phyloP scores from a whole-genome alignment of 2,329 filamentous ascomycete genomes.

The Phyllosticta citribraziliensis region DNA sequence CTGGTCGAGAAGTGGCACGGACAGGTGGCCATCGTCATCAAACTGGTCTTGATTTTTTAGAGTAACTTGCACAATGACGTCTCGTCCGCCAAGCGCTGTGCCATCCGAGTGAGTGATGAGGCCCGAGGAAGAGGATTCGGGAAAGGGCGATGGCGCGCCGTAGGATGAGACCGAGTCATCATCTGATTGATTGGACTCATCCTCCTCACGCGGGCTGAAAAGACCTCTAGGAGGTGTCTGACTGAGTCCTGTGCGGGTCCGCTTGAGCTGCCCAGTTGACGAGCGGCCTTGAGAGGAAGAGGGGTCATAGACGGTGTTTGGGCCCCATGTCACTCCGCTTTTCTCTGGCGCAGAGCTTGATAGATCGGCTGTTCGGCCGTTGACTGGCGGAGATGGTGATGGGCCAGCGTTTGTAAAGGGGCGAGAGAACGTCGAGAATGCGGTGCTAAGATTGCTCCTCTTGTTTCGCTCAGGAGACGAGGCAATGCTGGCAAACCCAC shows the following conservation, averaged over 20 bases:
- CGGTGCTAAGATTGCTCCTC: slow-evolving; percentile 28
- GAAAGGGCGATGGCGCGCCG: neutral
- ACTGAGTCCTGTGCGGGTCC: neutral
- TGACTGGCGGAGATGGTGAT: slow-evolving; percentile 29
- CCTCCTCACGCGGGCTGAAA: neutral
- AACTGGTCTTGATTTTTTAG: slow-evolving; percentile 50
- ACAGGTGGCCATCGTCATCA: slow-evolving; percentile 39
- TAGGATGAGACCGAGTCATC: slow-evolving; percentile 1
- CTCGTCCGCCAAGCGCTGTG: neutral
- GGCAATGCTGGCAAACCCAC: slow-evolving; percentile 32
- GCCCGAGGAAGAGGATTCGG: slow-evolving; percentile 3
- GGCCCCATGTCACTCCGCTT: slow-evolving; percentile 38
- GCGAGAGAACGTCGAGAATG: slow-evolving; percentile 30
- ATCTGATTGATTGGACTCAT: neutral
- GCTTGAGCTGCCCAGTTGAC: neutral
- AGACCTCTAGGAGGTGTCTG: neutral
- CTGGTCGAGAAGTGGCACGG: slow-evolving; percentile 40
- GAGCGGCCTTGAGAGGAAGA: slow-evolving; percentile 2
- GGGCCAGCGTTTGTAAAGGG: slow-evolving; percentile 29
- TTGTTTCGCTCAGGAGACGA: slow-evolving; percentile 30
- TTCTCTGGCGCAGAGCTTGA: slow-evolving; percentile 31
- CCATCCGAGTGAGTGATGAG: neutral
- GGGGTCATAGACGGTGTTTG: slow-evolving; percentile 27
- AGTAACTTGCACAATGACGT: slow-evolving; percentile 14
- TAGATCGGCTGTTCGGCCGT: slow-evolving; percentile 25